Base-by-base conservation (phyloP, 2,329 filamentous ascomycete genomes). In the Sporothrix sp. region DNA sequence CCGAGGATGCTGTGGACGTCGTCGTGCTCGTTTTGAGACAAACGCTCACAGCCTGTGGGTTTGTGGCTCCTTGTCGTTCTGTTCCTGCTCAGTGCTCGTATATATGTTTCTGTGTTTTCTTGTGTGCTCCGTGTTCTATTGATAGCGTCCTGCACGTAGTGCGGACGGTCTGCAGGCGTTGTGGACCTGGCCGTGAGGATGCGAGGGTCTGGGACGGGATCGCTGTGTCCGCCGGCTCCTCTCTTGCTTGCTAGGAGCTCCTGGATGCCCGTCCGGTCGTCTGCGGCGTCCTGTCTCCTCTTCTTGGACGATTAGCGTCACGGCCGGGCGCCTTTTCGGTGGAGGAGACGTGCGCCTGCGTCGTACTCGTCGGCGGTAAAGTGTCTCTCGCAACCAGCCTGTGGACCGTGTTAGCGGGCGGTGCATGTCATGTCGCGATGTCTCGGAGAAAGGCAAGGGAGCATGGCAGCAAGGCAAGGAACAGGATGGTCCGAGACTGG, bases 401-500 rank as follows among this genome's bases (percentile, higher is more conserved):
- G n/a, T n/a, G n/a, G n/a, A n/a, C n/a, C n/a, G n/a, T n/a, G n/a
- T n/a, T n/a, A n/a, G n/a, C n/a, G n/a, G n/a, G n/a, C n/a, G n/a
- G n/a, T n/a, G n/a, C n/a, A n/a, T n/a, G n/a, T n/a, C n/a, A 28
- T 28, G 25, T 28, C 10, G 25, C 25, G 40, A 30, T 51, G 38
- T 43, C 27, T 45, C 50, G 32, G 36, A 33, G 35, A 33, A 36
- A 35, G 42, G 45, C 30, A 48, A 48, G 45, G 16, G 49, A 25
- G 33, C 42, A 33, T 23, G 43, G 36, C 25, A 28, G 25, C 25
- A 10, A 39, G 40, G 14, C 18, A 20, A n/a, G 18, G n/a, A n/a
- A n/a, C n/a, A n/a, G n/a, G n/a, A n/a, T n/a, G n/a, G n/a, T n/a
- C 18, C 32, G 11, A 40, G 40, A 28, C 25, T 11, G 9, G 28